phyloP scores from a whole-genome alignment of 2,329 filamentous ascomycete species.

The Rhexocercosporidium sp. region DNA sequence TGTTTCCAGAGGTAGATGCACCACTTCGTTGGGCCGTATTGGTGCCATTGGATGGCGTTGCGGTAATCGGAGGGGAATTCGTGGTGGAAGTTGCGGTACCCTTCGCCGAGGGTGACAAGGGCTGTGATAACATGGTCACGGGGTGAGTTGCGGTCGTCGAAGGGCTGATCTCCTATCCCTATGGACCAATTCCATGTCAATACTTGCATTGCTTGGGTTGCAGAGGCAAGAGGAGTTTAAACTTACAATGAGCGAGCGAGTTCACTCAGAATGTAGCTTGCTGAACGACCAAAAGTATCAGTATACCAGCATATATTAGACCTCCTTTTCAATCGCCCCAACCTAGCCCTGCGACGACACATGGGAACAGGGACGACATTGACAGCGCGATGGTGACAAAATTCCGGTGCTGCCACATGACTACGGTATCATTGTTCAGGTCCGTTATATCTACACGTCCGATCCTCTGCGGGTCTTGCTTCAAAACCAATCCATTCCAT shows the following conservation, averaged over 20 bases:
- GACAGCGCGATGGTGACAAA: constrained; percentile 77
- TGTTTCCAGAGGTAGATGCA: constrained; percentile 81
- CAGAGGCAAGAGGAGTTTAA: not conserved
- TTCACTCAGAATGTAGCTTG: constrained; percentile 92
- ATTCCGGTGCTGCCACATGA: constrained; percentile 84
- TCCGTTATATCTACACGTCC: constrained; percentile 86
- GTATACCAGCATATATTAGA: constrained; percentile 80
- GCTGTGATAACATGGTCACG: constrained; percentile 86
- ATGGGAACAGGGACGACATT: constrained; percentile 77
- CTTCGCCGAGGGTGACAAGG: constrained; percentile 82
- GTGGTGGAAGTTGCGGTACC: constrained; percentile 94
- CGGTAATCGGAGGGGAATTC: constrained; percentile 94
- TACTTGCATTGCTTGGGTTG: not conserved
- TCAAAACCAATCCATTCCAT: constrained; percentile 89
- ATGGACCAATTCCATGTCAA: not conserved
- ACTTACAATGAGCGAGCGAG: constrained; percentile 76
- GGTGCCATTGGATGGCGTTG: constrained; percentile 86
- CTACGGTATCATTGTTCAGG: constrained; percentile 80
- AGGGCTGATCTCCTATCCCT: constrained; percentile 81
- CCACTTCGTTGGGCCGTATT: constrained; percentile 92
- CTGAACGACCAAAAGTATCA: constrained; percentile 85
- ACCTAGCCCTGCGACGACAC: constrained; percentile 71
- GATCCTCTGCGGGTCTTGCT: constrained; percentile 85
- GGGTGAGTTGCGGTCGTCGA: constrained; percentile 87
- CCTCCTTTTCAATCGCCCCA: constrained; percentile 82